A percentile compares a stretch with the other conserved stretches of the same genome.
Conservation (phyloP, 2,329 filamentous ascomycete species). For the Fusarium annulatum region DNA sequence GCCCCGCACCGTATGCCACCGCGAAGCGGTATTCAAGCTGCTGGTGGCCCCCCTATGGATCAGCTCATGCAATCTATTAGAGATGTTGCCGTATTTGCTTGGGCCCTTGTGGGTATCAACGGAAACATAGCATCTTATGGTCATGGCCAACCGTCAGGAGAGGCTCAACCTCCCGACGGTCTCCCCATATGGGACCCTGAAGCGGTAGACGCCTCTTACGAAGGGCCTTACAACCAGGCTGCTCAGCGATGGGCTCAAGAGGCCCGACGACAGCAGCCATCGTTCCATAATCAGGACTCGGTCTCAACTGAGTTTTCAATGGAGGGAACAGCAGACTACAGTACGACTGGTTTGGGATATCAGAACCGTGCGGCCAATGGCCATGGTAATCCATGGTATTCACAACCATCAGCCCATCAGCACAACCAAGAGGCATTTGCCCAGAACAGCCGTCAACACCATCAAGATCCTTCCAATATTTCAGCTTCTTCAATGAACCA, state of each 20-base stretch:
- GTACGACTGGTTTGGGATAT: constrained; percentile 2
- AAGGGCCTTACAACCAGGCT: constrained; percentile 43
- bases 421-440: constrained; percentile 30
- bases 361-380: constrained; percentile 8
- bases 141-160: constrained; percentile 70
- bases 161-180: constrained; percentile 63
- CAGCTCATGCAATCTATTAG: constrained; percentile 83
- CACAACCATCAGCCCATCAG: constrained; percentile 20
- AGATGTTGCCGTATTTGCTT: constrained; percentile 89
- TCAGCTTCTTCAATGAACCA: neutral
- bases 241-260: constrained; percentile 35
- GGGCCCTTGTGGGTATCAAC: constrained; percentile 86
- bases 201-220: constrained; percentile 25
- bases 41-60: constrained; percentile 65
- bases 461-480: neutral
- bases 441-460: constrained; percentile 15
- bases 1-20: constrained; percentile 59
- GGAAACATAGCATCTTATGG: constrained; percentile 75
- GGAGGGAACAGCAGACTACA: neutral
- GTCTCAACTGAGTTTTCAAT: constrained; percentile 3
- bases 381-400: constrained; percentile 13
- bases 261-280: constrained; percentile 9
- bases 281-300: neutral
- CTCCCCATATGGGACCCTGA: constrained; percentile 45
- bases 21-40: constrained; percentile 57